phyloP scores from a whole-genome alignment of 2,329 filamentous ascomycete species.

The Triangularia setosa region DNA sequence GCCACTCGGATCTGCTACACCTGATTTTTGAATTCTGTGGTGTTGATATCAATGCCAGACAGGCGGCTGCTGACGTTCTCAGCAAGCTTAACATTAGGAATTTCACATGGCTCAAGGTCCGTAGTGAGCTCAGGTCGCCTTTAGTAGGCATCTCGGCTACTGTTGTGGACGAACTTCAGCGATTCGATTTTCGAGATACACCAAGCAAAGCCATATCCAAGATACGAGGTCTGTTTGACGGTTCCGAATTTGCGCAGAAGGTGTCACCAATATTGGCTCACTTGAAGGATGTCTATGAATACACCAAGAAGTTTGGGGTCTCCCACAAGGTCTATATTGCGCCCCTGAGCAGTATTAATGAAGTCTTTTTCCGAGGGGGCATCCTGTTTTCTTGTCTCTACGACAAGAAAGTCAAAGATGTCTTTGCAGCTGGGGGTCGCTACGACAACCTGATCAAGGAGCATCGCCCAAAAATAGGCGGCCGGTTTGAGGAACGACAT shows the following conservation, averaged over 20 bases:
- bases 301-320: conserved; percentile 71
- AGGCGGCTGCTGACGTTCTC: conserved; percentile 73
- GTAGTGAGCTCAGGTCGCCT: conserved; percentile 75
- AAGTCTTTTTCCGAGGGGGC: conserved; percentile 82
- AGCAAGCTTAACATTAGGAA: conserved; percentile 82
- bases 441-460: conserved; percentile 89
- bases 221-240: conserved; percentile 58
- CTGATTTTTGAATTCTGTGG: conserved; percentile 88
- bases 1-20: conserved; percentile 81
- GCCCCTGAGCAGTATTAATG: conserved; percentile 83
- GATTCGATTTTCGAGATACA: conserved; percentile 79
- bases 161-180: conserved; percentile 81
- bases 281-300: conserved; percentile 71
- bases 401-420: conserved; percentile 76
- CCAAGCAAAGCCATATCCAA: conserved; percentile 55
- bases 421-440: conserved; percentile 88
- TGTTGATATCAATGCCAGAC: conserved; percentile 64
- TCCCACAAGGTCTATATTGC: conserved; percentile 76
- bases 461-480: conserved; percentile 66
- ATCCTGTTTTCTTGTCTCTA: conserved; percentile 88
- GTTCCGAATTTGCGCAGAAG: conserved; percentile 66
- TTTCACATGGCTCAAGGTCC: conserved; percentile 78
- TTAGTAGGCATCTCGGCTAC: conserved; percentile 80
- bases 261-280: conserved; percentile 74
- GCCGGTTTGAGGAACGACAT: conserved; percentile 62